Percentiles rank a stretch among this genome's conserved stretches.
These are phyloP conservation scores for Dictyostelium firmibasis DNA, from an alignment of 78 protist species.

Conservation along the genomic window DNA sequence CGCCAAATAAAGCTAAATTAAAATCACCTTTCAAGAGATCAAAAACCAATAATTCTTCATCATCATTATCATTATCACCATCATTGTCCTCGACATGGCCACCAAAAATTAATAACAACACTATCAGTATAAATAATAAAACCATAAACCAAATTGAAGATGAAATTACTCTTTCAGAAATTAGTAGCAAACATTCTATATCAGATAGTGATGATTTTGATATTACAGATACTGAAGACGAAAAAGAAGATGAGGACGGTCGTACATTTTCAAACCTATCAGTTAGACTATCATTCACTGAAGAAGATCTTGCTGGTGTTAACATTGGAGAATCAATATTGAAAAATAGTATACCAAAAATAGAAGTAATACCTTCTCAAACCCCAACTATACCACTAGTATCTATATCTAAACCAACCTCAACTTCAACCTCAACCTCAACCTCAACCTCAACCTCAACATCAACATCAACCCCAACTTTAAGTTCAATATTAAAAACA, in stretches of 20 bases:
- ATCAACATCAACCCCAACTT: neutral
- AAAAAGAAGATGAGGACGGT: neutral
- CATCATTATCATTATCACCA: neutral
- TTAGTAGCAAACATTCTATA: neutral
- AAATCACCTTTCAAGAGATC: neutral
- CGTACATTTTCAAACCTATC: neutral
- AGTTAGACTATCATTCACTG: conserved; percentile 5
- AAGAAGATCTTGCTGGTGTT: neutral
- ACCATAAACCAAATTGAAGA: neutral
- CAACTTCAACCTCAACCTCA: neutral
- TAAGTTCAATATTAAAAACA: neutral
- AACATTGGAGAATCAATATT: neutral
- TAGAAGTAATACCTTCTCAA: neutral
- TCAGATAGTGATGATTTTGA: neutral
- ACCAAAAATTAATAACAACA: neutral
- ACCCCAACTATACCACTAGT: neutral
- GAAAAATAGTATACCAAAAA: neutral
- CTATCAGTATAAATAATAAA: neutral
- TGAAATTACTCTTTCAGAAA: neutral
- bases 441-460: neutral
- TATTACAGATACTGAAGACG: neutral
- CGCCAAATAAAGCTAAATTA: neutral
- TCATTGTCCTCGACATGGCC: neutral
- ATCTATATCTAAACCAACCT: neutral
- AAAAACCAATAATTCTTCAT: neutral